Percentiles rank a stretch among this genome's conserved stretches.
phyloP scores from a whole-genome alignment of 495 filamentous ascomycete species.

The Penicillium maclennaniae region DNA sequence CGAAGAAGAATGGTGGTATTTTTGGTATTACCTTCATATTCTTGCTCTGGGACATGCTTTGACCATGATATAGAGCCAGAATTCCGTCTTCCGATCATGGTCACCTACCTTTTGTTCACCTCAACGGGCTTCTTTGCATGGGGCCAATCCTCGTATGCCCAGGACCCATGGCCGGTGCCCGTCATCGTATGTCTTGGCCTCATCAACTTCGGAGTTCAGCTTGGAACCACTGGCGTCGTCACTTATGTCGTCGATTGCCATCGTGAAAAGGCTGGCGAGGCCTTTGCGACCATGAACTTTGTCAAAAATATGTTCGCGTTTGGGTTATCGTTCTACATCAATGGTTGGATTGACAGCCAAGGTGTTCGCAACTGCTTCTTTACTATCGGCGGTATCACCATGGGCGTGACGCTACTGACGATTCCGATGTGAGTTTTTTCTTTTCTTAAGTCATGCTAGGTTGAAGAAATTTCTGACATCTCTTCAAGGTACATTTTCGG shows the following conservation, averaged over 20 bases:
- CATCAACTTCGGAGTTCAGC: conserved; percentile 43
- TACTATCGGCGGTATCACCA: conserved; percentile 36
- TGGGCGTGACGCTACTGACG: conserved; percentile 32
- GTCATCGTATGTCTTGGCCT: conserved; percentile 42
- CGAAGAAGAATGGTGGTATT: conserved; percentile 26
- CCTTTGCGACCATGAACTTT: conserved; percentile 41
- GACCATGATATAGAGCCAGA: conserved; percentile 38
- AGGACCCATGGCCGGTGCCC: conserved; percentile 35
- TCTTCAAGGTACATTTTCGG: conserved; percentile 28
- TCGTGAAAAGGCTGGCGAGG: conserved; percentile 38
- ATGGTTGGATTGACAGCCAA: conserved; percentile 36
- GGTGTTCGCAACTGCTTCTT: conserved; percentile 38
- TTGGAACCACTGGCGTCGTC: conserved; percentile 37
- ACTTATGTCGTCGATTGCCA: conserved; percentile 42
- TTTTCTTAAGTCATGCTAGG: neutral
- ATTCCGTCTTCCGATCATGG: conserved; percentile 43
- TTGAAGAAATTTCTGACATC: neutral
- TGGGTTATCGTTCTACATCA: conserved; percentile 34
- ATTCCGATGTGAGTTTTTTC: conserved; percentile 33
- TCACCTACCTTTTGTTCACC: conserved; percentile 38
- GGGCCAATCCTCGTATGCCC: conserved; percentile 28
- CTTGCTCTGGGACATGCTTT: conserved; percentile 10
- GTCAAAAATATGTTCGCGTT: conserved; percentile 41
- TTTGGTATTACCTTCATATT: conserved; percentile 16
- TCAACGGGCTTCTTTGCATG: conserved; percentile 45